These are phyloP conservation scores for Pachyrhizus erosus DNA, from an alignment of 306 rosid genomes.

Conservation along the genomic window DNA sequence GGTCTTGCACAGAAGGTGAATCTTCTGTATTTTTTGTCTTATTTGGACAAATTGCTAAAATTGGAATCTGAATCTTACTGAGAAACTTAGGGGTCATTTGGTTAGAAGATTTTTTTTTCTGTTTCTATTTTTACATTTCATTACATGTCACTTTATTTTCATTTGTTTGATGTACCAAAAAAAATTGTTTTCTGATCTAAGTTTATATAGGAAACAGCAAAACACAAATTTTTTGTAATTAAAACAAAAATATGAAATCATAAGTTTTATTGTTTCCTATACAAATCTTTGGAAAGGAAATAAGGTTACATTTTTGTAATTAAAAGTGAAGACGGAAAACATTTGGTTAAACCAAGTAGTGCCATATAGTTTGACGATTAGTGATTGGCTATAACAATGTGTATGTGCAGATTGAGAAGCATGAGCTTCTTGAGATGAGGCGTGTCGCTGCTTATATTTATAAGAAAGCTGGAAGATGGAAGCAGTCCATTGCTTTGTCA, in stretches of 20 bases:
- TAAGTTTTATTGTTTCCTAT: not conserved
- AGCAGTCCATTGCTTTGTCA: slow-evolving; percentile 86
- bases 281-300: not conserved
- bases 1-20: slow-evolving; percentile 87
- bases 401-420: slow-evolving; percentile 75
- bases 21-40: not conserved
- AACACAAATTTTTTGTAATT: not conserved
- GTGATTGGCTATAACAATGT: slow-evolving; percentile 9
- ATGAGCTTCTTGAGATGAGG: slow-evolving; percentile 89
- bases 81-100: not conserved
- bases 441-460: slow-evolving; percentile 88
- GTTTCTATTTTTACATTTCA: not conserved
- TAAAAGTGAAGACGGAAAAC: not conserved
- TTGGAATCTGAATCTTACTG: slow-evolving; percentile 37
- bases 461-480: slow-evolving; percentile 92
- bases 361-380: not conserved
- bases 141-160: not conserved
- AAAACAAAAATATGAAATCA: not conserved
- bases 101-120: not conserved
- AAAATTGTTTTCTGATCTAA: not conserved
- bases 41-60: slow-evolving; percentile 59
- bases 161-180: too few relatives aligned
- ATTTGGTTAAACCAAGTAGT: not conserved
- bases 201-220: not conserved
- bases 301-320: not conserved